Evolutionary conservation across 1,139 yeast species (phyloP), one percentile per base, ranked within the genome.

Genomic region (Yamadazyma pseudoaaseri): DNA sequence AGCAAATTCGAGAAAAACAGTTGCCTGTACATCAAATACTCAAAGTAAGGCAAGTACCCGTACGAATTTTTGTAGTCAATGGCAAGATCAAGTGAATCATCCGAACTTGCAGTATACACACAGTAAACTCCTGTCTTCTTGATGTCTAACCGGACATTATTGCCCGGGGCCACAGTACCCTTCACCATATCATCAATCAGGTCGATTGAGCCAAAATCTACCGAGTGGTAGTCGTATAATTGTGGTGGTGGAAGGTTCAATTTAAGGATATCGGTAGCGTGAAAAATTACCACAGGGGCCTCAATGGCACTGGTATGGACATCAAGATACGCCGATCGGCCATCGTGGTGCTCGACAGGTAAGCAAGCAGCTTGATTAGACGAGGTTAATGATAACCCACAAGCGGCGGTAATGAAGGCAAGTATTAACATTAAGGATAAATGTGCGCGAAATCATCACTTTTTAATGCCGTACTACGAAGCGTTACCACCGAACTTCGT

Each of bases 401-500:
- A 8, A 11, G 7, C 6, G 7, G 7, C 12, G 13, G n/a, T 6
- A 11, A 22, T 6, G 12, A 22, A n/a, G 6, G 13, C 25, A 22
- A 22, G n/a, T 8, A 22, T 22, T 10, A n/a, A 12, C 25, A 22
- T 22, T 18, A 18, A 7, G 20, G 20, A 18, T 6, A 18, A 18
- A 18, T 18, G 20, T 18, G 20, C 20, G 20, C 6, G n/a, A 18
- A 18, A 18, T 18, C 9, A 6, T 18, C 20, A 18, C 6, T 7
- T 18, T 7, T 18, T 9, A 18, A 36, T 33, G 24, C 60, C 60
- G 4, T 59, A 59, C 39, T 59, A 59, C 38, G 73, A 73, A 43
- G 73, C 76, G 2, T 57, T 76, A 34, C 79, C 81, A 4, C 38
- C 58, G 4, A 36, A 49, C 14, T 59, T 73, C 39, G 51, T 52